Evolutionary conservation across 352 stramenopile species (phyloP).

Genomic region (Pythium dissimile): DNA sequence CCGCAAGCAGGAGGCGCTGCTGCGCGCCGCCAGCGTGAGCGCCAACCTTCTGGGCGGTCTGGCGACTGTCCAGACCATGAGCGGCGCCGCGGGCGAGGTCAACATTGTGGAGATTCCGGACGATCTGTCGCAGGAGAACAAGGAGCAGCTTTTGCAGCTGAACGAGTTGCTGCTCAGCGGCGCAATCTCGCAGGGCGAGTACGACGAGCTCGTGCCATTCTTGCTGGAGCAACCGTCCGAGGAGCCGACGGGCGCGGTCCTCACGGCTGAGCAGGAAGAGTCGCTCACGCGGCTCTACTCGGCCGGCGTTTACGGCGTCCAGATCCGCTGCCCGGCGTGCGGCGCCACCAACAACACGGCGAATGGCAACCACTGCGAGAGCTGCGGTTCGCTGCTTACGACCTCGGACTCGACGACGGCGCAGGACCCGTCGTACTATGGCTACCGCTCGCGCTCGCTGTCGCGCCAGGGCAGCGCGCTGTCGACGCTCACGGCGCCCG

Average conservation of each 20-base stretch:
- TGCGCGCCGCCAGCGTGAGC: constrained; percentile 74
- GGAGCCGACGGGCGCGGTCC: constrained; percentile 49
- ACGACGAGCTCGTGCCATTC: constrained; percentile 88
- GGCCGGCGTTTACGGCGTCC: constrained; percentile 75
- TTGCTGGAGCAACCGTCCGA: constrained; percentile 67
- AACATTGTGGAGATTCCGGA: constrained; percentile 83
- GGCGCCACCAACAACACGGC: constrained; percentile 86
- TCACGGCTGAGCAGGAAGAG: constrained; percentile 80
- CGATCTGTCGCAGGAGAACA: constrained; percentile 81
- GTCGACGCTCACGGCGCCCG: constrained; percentile 62
- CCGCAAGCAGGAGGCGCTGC: constrained; percentile 55
- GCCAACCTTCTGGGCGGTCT: constrained; percentile 71
- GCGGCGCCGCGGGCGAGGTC: constrained; percentile 61
- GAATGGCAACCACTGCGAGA: constrained; percentile 85
- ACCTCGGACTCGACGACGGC: constrained; percentile 61
- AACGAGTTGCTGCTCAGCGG: constrained; percentile 82
- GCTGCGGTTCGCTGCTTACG: constrained; percentile 81
- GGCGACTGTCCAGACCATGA: constrained; percentile 76
- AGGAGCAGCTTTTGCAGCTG: constrained; percentile 81
- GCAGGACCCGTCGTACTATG: constrained; percentile 49
- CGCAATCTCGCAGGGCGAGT: constrained; percentile 80
- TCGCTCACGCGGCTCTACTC: constrained; percentile 77
- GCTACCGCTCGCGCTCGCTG: constrained; percentile 57
- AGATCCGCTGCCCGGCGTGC: constrained; percentile 84
- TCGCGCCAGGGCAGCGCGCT: constrained; percentile 49